Base-by-base conservation (phyloP, 768 basidiomycete genomes). In the Scleroderma bovista region DNA sequence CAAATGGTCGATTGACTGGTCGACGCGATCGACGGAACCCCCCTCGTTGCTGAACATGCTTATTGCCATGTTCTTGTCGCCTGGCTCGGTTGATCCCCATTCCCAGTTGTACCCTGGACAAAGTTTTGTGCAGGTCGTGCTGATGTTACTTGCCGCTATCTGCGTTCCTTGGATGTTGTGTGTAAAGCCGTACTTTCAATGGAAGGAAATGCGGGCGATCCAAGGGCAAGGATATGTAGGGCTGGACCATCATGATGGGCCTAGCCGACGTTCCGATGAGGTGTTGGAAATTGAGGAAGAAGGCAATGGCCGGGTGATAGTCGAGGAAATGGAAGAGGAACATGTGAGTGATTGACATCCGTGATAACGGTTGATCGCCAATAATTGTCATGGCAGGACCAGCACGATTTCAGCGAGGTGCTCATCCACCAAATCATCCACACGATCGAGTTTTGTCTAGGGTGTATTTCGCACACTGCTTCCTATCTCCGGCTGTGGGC, bases 381-480 rank as follows among this genome's bases (percentile, higher is more conserved):
- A 58, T 50, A 19, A 23, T 46, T n/a, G n/a, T 54, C 42, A 48
- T 48, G 38, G 55, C 63, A 86, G 79, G 83, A 93, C 71, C 76
- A 88, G 43, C 91, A 94, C 65, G 93, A 96, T 62, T 91, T 97
- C 68, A 75, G 93, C 62, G 96, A 99, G 68, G 81, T 96, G 51
- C 81, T 96, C 20, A 89, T 98, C 52, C 95, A 99, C 70, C 96
- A 99, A 68, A 76, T 96, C 54, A 99, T 99, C 62, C 96, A 98
- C 70, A 95, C 93, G 22, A 97, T 99, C 69, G 96, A 99, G 72
- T 99, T 98, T 71, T 99, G 96, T 65, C 82, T 99, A 31, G 96
- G 95, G 7, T 97, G 95, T 68, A 97, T 97, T 61, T 98, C 95
- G 55, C 95, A 97, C 68, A 98, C 95, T 1, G 91, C 91, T 12